Conservation (phyloP, 2,329 filamentous ascomycete species). For the Pseudogymnoascus sp. region DNA sequence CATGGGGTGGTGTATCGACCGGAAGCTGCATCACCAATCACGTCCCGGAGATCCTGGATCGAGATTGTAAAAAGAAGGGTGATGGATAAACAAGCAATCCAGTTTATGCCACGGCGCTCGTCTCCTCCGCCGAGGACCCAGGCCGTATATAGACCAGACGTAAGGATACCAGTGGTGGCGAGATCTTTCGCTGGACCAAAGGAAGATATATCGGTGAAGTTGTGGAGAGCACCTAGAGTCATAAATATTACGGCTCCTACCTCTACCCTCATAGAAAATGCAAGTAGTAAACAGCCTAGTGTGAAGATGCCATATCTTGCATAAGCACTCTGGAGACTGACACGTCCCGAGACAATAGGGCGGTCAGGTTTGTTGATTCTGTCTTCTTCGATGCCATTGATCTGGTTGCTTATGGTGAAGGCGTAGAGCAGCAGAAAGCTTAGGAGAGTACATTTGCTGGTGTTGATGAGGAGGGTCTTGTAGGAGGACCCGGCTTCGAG, state of each 20-base stretch:
- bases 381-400: neutral
- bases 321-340: neutral
- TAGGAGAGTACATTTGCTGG: neutral
- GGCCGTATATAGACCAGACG: neutral
- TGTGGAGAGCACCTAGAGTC: neutral
- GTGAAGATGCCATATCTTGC: neutral
- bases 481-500: neutral
- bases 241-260: neutral
- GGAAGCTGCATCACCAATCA: neutral
- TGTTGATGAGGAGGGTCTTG: neutral
- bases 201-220: neutral
- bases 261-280: neutral
- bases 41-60: conserved; percentile 1
- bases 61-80: neutral
- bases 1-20: neutral
- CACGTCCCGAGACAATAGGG: neutral
- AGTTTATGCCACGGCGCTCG: neutral
- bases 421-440: neutral
- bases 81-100: neutral
- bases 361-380: neutral
- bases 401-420: conserved; percentile 2
- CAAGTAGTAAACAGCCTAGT: neutral
- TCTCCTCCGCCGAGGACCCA: neutral
- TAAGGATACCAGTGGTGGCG: neutral
- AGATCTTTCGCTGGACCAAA: neutral